Base-by-base conservation (phyloP, 352 stramenopile species). In the Bremia lactucae region DNA sequence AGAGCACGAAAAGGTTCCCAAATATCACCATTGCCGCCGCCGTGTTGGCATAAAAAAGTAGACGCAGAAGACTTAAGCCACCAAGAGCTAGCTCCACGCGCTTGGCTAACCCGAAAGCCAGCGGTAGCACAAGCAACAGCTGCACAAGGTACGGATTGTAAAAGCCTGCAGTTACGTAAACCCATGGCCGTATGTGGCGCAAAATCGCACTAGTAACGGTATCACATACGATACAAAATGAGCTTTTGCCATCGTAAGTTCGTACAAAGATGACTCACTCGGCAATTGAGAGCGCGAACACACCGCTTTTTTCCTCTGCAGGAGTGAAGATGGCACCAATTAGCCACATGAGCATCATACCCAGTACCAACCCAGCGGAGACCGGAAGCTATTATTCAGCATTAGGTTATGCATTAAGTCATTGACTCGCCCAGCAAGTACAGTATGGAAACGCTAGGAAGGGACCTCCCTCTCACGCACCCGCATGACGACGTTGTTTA, bases 81-180 rank as follows among this genome's bases (percentile, higher is more conserved):
- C 81, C 81, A 5, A 93, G 51, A 28, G 83, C 62, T 2, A 68
- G 71, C 52, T 93, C 81, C 25, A 93, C 81, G 13, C 81, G 77
- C 41, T 84, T 88, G 11, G 69, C 65, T 20, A 93, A 50, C 2
- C 65, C 62, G 22, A 93, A 83, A 18, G 66, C 62, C 10, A 85
- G 26, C 4, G 76, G 73, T 15, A 90, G 48, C 33, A 87, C 62
- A 8, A 79, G 52, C 13, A 83, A 6, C 13, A 93, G 57, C 77
- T 90, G 40, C 6, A 85, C 21, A 10, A 87, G 42, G 45, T 88
- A 63, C 13, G 79, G 81, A 39, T 93, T 75, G 48, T 93, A 93
- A 49, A 90, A 93, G 3, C 78, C 78, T 6, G 81, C 71, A 4
- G 81, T 90, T 36, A 91, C 40, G 52, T 87, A 90, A 24, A 89